These are phyloP conservation scores for Suhomyces kilbournensis DNA, from an alignment of 805 yeast genomes.

Conservation along the genomic window DNA sequence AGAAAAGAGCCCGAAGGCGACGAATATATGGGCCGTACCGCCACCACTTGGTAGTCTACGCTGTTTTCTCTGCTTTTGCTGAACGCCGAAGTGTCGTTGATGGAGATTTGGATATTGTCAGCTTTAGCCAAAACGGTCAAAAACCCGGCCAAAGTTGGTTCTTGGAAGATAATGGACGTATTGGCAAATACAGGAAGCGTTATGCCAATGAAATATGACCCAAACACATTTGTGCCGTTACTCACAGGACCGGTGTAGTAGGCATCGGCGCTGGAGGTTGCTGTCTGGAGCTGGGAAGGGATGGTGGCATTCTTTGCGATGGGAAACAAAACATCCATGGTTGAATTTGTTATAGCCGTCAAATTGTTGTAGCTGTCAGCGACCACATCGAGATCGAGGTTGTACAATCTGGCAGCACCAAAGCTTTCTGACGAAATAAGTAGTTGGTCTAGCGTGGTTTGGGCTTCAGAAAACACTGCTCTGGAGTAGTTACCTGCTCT, in stretches of 20 bases:
- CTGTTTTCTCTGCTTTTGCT: slow-evolving; percentile 1
- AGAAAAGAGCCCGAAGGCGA: slow-evolving; percentile 2
- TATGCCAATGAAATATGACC: slow-evolving; percentile 61
- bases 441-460: slow-evolving; percentile 51
- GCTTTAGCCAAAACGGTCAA: slow-evolving; percentile 52
- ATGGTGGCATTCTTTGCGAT: slow-evolving; percentile 44
- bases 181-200: slow-evolving; percentile 75
- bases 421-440: slow-evolving; percentile 61
- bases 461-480: slow-evolving; percentile 43
- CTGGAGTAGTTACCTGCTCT: slow-evolving; percentile 69
- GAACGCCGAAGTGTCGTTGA: slow-evolving; percentile 16
- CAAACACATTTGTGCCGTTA: slow-evolving; percentile 28
- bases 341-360: slow-evolving; percentile 23
- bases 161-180: slow-evolving; percentile 61
- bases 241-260: slow-evolving; percentile 63
- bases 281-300: slow-evolving; percentile 36
- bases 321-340: slow-evolving; percentile 46
- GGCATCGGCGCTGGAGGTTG: slow-evolving; percentile 9
- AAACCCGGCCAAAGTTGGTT: slow-evolving; percentile 66
- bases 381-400: slow-evolving; percentile 51
- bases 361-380: slow-evolving; percentile 29
- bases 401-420: slow-evolving; percentile 65
- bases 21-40: slow-evolving; percentile 32
- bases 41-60: slow-evolving; percentile 29
- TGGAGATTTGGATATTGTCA: slow-evolving; percentile 27